These are phyloP conservation scores for Sherardia arvensis DNA, from an alignment of 257 asterid species.

Conservation along the genomic window DNA sequence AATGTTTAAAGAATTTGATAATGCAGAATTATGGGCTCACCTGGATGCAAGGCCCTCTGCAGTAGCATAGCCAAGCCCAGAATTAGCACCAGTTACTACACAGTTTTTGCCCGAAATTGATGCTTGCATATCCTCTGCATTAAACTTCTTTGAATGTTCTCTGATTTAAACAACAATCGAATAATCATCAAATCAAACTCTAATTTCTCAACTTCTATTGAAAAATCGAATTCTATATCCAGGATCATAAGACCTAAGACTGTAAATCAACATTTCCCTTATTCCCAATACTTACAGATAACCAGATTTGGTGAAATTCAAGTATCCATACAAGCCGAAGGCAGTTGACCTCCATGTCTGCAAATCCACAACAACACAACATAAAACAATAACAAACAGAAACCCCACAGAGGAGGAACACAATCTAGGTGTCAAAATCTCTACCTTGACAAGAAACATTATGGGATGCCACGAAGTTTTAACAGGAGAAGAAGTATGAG, in stretches of 20 bases:
- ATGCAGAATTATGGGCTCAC: conserved; percentile 20
- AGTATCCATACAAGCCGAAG: conserved; percentile 71
- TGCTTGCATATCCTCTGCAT: conserved; percentile 60
- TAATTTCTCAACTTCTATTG: too few species aligned
- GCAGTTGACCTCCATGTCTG: conserved; percentile 65
- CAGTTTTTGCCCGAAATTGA: conserved; percentile 75
- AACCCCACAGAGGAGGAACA: not conserved
- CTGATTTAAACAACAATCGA: conserved; percentile 23
- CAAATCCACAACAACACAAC: conserved; percentile 1
- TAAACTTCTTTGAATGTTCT: conserved; percentile 71
- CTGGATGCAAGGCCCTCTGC: conserved; percentile 91
- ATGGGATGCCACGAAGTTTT: conserved; percentile 23
- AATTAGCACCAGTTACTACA: conserved; percentile 88
- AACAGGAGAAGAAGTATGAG: conserved; percentile 4
- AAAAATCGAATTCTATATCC: conserved; percentile 8
- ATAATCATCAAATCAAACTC: too few species aligned
- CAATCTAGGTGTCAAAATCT: not conserved
- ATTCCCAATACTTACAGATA: conserved; percentile 34
- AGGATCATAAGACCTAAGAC: not conserved
- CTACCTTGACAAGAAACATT: conserved; percentile 76
- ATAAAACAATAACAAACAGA: not conserved
- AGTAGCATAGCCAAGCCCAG: conserved; percentile 85
- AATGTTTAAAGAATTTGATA: not conserved
- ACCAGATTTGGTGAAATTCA: conserved; percentile 73
- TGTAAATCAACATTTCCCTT: not conserved